Percentiles rank a stretch among this genome's conserved stretches.
Conservation (phyloP, 2,329 filamentous ascomycete species). For the Diaporthe capsici region DNA sequence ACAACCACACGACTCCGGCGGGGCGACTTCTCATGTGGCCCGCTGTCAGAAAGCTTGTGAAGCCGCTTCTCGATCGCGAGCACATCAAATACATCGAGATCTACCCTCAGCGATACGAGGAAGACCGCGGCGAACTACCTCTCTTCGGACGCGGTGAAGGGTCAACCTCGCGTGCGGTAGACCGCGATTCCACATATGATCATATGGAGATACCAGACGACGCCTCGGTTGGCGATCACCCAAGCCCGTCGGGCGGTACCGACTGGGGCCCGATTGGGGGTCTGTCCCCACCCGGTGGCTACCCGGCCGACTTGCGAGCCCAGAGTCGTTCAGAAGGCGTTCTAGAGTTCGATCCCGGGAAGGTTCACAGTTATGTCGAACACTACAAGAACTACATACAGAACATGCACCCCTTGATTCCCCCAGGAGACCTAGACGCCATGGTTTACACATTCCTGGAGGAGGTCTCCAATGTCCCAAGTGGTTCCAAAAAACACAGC, state of each 20-base stretch:
- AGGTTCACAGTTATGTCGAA: constrained; percentile 67
- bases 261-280: constrained; percentile 73
- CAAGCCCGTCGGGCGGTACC: constrained; percentile 67
- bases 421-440: constrained; percentile 64
- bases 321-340: constrained; percentile 61
- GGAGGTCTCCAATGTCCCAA: constrained; percentile 54
- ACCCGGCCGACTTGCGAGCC: constrained; percentile 53
- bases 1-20: constrained; percentile 91
- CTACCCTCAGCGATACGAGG: constrained; percentile 84
- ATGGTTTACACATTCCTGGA: constrained; percentile 69
- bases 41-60: constrained; percentile 76
- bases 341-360: constrained; percentile 66
- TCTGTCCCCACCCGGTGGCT: constrained; percentile 57
- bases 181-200: constrained; percentile 57
- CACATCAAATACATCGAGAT: constrained; percentile 72
- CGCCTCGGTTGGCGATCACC: constrained; percentile 61
- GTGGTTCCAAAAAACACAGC: constrained; percentile 44
- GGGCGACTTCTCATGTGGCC: constrained; percentile 84
- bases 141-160: constrained; percentile 87
- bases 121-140: constrained; percentile 79
- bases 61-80: constrained; percentile 60
- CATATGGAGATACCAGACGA: constrained; percentile 63
- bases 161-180: constrained; percentile 67
- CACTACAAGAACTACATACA: constrained; percentile 74
- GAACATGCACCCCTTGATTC: constrained; percentile 75